Percentiles rank a stretch among this genome's conserved stretches.
These are phyloP conservation scores for Hypoxylon perforatum DNA, from an alignment of 495 filamentous ascomycete species.

Conservation along the genomic window DNA sequence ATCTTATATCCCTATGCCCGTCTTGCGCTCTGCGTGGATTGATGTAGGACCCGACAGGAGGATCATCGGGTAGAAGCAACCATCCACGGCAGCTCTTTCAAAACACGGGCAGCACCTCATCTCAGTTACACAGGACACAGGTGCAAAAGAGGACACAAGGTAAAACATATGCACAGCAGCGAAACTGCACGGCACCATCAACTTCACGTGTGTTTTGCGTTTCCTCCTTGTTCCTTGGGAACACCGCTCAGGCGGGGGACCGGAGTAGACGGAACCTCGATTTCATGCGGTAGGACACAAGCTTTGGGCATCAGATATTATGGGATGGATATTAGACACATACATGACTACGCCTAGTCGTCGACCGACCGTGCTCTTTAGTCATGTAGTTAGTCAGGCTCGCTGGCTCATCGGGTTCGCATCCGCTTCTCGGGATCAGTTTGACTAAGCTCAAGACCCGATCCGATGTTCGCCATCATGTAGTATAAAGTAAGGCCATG, in stretches of 20 bases:
- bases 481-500: background rate
- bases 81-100: constrained; percentile 34
- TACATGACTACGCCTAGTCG: background rate
- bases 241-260: background rate
- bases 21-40: background rate
- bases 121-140: constrained; percentile 35
- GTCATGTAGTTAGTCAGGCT: too few species aligned
- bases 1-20: background rate
- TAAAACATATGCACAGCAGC: constrained; percentile 32
- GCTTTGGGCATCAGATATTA: background rate
- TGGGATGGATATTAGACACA: background rate
- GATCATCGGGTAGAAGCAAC: constrained; percentile 30
- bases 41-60: constrained; percentile 9
- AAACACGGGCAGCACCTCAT: constrained; percentile 39
- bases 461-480: constrained; percentile 1
- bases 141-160: constrained; percentile 28
- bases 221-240: constrained; percentile 2
- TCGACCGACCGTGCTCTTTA: background rate
- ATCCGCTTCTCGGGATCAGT: too few species aligned
- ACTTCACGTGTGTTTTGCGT: constrained; percentile 2
- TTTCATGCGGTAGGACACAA: constrained; percentile 18
- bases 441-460: background rate
- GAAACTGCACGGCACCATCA: constrained; percentile 28
- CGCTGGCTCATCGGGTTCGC: too few species aligned
- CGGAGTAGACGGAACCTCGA: constrained; percentile 10